Evolutionary conservation across 768 basidiomycete species (phyloP), one percentile per base, ranked within the genome.

Genomic region (Auriscalpium orientale): DNA sequence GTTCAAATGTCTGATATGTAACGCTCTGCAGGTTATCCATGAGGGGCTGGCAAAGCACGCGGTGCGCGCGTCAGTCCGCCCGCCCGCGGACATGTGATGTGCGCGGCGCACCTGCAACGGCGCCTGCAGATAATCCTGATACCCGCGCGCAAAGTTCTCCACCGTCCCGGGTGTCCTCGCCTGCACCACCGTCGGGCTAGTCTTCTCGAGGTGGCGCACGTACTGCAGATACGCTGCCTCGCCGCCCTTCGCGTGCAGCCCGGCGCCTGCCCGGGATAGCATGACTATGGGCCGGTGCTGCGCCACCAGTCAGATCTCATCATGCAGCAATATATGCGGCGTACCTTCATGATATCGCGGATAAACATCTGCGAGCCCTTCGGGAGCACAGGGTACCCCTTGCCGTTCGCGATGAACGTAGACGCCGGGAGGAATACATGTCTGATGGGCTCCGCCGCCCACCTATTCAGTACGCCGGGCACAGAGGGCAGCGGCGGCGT

Each of bases 1-100:
- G 84, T 66, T 99, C 97, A 65, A 99, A 99, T 2, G 91, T 93
- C 67, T 98, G 93, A 70, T 99, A 99, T 11, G 94, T 98, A 61
- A 87, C 81, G 63, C 92, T 95, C 66, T 91, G 91, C 54, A 99
- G 72, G 71, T 99, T 95, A 66, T 99, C 95, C 94, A 95, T 95
- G 64, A 99, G 71, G 21, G 97, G 97, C 89, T 95, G 62, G 49
- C 58, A 55, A 9, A 36, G 18, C 8, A 18, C 20, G 21, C 33
- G 40, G 50, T n/a, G 12, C 47, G 48, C 40, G 44, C 54, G 53
- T 49, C 28, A 28, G 28, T 28, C 2, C 4, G 4, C 28, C 28
- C 28, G 28, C 28, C 28, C 28, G 28, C 28, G 28, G 4, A 28
- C 28, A 28, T 28, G 28, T 28, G 28, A 28, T 28, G 28, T 51